Conservation (phyloP, 1,284 basidiomycete genomes). For the Cutaneotrichosporon sp. region DNA sequence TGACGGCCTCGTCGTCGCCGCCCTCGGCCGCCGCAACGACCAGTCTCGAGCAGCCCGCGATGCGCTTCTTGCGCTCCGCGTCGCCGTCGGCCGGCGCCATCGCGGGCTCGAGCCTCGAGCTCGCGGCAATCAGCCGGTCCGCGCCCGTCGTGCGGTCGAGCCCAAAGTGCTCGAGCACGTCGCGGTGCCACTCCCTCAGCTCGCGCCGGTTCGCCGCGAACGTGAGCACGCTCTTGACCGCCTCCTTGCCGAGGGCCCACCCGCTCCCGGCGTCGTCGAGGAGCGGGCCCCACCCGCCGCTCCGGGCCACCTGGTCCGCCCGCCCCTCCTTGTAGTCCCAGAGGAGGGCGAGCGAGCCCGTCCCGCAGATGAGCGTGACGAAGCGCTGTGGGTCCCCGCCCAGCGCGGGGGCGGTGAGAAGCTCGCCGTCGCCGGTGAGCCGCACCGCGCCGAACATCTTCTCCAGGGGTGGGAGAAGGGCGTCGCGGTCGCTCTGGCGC, state of each 20-base stretch:
- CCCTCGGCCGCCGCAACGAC: constrained; percentile 14
- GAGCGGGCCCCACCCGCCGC: constrained; percentile 25
- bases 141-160: constrained; percentile 1
- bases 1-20: constrained; percentile 13
- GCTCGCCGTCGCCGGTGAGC: constrained; percentile 24
- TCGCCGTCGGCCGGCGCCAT: constrained; percentile 12
- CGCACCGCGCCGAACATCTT: constrained; percentile 9
- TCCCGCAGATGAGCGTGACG: constrained; percentile 25
- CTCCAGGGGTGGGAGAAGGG: constrained; percentile 8
- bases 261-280: constrained; percentile 27
- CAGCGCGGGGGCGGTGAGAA: constrained; percentile 16
- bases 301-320: constrained; percentile 4
- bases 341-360: constrained; percentile 16
- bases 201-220: constrained; percentile 17
- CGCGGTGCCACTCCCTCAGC: constrained; percentile 13
- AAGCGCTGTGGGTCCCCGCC: not conserved
- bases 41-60: constrained; percentile 20
- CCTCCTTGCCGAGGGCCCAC: constrained; percentile 22
- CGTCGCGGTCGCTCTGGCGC: constrained; percentile 18
- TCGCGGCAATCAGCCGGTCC: constrained; percentile 15
- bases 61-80: constrained; percentile 19
- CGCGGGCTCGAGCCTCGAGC: not conserved
- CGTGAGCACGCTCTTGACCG: constrained; percentile 15
- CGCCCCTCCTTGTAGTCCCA: constrained; percentile 8
- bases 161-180: constrained; percentile 14